These are phyloP conservation scores for Graphilbum ipis-grandicollis DNA, from an alignment of 2,329 filamentous ascomycete species.

Conservation along the genomic window DNA sequence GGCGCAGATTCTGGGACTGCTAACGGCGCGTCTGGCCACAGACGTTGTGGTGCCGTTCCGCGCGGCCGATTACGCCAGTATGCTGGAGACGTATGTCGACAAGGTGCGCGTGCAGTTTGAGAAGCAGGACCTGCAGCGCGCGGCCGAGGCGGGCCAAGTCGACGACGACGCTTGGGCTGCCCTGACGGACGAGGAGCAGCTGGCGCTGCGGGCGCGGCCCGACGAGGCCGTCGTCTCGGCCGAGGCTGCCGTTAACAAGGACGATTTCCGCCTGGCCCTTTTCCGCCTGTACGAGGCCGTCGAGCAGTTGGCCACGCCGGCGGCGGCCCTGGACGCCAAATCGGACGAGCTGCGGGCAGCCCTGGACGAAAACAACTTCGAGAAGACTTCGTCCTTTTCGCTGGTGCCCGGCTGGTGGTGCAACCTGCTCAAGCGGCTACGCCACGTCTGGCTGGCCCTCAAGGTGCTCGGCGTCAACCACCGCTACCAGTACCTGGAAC, in stretches of 20 bases:
- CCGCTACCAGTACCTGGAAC: slow-evolving; percentile 72
- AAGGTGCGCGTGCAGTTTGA: slow-evolving; percentile 31
- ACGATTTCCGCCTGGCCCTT: slow-evolving; percentile 9
- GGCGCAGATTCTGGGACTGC: slow-evolving; percentile 46
- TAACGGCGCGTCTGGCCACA: slow-evolving; percentile 43
- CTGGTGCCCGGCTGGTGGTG: slow-evolving; percentile 48
- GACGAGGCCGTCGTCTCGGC: neutral
- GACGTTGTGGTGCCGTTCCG: slow-evolving; percentile 45
- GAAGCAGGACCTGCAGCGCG: slow-evolving; percentile 5
- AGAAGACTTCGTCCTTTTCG: neutral
- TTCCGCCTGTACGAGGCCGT: slow-evolving; percentile 16
- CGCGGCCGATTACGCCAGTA: slow-evolving; percentile 45
- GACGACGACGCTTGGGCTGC: neutral
- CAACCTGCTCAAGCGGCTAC: slow-evolving; percentile 36
- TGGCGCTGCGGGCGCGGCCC: slow-evolving; percentile 14
- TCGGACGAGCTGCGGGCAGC: slow-evolving; percentile 18
- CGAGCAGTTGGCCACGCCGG: slow-evolving; percentile 17
- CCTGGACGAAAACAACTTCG: neutral
- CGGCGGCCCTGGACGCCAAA: slow-evolving; percentile 26
- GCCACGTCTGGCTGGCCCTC: slow-evolving; percentile 15
- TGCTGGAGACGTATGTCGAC: slow-evolving; percentile 33
- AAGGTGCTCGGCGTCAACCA: slow-evolving; percentile 39
- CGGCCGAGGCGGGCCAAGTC: neutral
- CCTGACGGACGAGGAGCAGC: slow-evolving; percentile 16
- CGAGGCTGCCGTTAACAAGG: neutral